Evolutionary conservation across 192 early-diverging fungal species (phyloP), one percentile per base, ranked within the genome.

Genomic region (Linnemannia elongata): DNA sequence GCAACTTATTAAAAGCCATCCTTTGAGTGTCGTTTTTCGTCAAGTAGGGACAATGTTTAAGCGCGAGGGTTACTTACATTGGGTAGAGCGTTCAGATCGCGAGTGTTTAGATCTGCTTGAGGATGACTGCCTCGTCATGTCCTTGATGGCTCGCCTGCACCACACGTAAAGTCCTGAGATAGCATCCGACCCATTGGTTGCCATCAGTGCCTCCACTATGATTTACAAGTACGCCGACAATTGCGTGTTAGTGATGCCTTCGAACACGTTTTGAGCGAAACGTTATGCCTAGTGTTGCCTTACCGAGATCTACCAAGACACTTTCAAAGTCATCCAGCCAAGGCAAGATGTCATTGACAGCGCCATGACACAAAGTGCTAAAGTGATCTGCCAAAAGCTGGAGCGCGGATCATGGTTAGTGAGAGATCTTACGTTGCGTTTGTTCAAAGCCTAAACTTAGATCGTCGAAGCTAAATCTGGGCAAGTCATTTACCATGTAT

Each of bases 241-340:
- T 52, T 5, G 17, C 4, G 17, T 18, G 44, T 45, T 45, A 45
- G 49, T 52, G 49, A 5, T 17, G 6, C 17, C 18, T 52, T 5
- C 49, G 6, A 52, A 18, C 17, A 52, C 20, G 18, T 20, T 52
- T 5, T 5, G 18, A 22, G 18, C 38, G 18, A 52, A 52, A 52
- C 22, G 44, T 4, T 3, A 52, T 52, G 20, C 49, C 18, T 4
- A 20, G 20, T 18, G 17, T 52, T 52, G 49, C 49, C 49, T 72
- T 82, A 91, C 87, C 90, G 44, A 86, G 82, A 49, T 82, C 72
- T 9, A 83, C 84, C n/a, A 91, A 35, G 1, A 78, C 80, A 41
- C 76, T 77, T 71, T 89, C 88, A 66, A 91, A 88, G 18, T 91
- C 89, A 17, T 84, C 81, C 9, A 88, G 35, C 79, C 85, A 89